Evolutionary conservation across 495 filamentous ascomycete genomes (phyloP), one percentile per base, ranked within the genome.

Genomic region (Aspergillus diversus): DNA sequence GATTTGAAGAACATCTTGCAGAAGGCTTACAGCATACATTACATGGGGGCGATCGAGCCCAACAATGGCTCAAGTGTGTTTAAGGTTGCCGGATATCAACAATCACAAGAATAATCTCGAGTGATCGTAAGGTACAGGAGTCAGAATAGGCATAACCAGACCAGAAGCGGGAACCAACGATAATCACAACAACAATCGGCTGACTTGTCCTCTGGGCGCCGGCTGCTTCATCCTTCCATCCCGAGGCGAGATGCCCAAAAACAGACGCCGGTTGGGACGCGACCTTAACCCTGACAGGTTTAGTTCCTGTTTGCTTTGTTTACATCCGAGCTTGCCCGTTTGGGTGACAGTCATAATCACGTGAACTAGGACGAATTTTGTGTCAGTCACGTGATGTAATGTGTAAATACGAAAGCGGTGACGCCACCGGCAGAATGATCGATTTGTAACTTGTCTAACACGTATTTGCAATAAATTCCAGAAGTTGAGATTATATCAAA

Each of bases 81-180:
- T 61, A 61, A 61, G 59, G 59, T 61, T 61, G 32, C 57, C 52
- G 35, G 39, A 33, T 33, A 46, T 58, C 37, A 47, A 57, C 35
- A 11, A 39, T 39, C 21, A 33, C 21, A 53, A 33, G 8, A 55
- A 5, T 34, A 55, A 16, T n/a, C 32, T 55, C 8, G 21, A 7
- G 7, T 16, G 39, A 43, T 50, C 47, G 16, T 50, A 50, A 50
- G n/a, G 47, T 50, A 50, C 21, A 50, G 27, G 15, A 50, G 15
- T 49, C n/a, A 12, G 17, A 49, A 49, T 49, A 49, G 46, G 46
- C 46, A 49, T 49, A 49, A 49, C 17, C 37, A 39, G 13, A 49
- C 17, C 37, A 39, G 13, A 39, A 39, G 37, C 37, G 37, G 7
- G 37, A 39, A 21, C n/a, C 46, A 43, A 12, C 39, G 6, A 43